Evolutionary conservation across 495 filamentous ascomycete species (phyloP).

Genomic region (Lichenothelia convexa): DNA sequence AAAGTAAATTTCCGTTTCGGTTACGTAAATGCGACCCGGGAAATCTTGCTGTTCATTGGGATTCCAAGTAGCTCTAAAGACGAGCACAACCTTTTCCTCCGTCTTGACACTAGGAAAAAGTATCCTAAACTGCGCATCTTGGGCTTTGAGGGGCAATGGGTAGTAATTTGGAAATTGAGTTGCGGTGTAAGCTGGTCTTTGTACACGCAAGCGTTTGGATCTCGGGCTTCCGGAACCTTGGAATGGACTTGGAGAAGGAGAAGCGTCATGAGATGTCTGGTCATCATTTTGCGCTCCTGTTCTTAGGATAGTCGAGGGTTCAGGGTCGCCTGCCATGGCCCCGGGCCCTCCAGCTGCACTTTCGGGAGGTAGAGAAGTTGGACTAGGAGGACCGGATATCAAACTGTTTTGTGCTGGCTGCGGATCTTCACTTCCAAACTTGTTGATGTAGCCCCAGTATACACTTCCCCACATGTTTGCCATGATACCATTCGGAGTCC

Average conservation of each 20-base stretch:
- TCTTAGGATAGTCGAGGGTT: not conserved
- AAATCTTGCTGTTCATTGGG: slow-evolving; percentile 64
- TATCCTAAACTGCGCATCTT: slow-evolving; percentile 83
- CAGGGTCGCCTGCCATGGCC: not conserved
- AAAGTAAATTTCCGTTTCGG: slow-evolving; percentile 72
- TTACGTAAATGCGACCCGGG: slow-evolving; percentile 78
- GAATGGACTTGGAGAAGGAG: not conserved
- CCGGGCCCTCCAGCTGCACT: not conserved
- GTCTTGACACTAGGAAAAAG: slow-evolving; percentile 65
- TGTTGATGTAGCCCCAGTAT: slow-evolving; percentile 63
- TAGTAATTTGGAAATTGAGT: slow-evolving; percentile 67
- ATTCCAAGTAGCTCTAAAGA: slow-evolving; percentile 58
- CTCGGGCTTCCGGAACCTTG: not conserved
- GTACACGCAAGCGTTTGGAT: not conserved
- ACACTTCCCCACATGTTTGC: slow-evolving; percentile 85
- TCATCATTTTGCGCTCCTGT: too few species aligned
- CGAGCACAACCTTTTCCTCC: slow-evolving; percentile 62
- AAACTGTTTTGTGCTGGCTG: not conserved
- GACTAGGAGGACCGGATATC: not conserved
- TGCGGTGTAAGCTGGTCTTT: not conserved
- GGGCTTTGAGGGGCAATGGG: slow-evolving; percentile 61
- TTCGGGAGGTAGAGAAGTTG: not conserved
- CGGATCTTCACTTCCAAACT: slow-evolving; percentile 33
- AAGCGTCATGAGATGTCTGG: too few species aligned
- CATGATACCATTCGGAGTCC: slow-evolving; percentile 66